Evolutionary conservation across 106 monocot species (phyloP).

Genomic region (Phalaenopsis equestris): DNA sequence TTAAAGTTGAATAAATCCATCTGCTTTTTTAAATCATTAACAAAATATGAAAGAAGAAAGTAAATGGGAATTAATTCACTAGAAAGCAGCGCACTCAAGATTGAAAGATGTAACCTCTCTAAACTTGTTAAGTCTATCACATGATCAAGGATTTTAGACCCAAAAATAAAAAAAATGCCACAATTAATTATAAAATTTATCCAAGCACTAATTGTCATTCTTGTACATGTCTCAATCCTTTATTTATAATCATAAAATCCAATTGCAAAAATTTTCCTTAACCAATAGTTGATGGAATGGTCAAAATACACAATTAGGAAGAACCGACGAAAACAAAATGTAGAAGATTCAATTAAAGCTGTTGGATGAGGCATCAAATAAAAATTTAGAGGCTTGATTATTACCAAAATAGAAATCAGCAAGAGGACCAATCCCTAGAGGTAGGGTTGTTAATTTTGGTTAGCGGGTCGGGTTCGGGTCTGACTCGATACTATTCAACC

Average conservation of each 20-base stretch:
- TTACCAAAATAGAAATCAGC: background rate
- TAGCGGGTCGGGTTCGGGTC: no score
- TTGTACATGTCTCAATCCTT: background rate
- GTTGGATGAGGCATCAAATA: background rate
- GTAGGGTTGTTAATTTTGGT: no score
- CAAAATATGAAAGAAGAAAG: background rate
- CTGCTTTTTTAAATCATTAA: background rate
- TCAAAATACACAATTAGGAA: background rate
- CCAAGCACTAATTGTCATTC: background rate
- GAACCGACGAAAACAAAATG: background rate
- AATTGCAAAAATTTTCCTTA: background rate
- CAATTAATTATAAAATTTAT: background rate
- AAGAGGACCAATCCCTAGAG: no score
- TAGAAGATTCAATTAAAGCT: background rate
- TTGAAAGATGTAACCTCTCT: background rate
- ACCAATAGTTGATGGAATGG: background rate
- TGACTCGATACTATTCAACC: no score
- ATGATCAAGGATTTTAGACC: background rate
- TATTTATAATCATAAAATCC: background rate
- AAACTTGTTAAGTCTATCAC: background rate
- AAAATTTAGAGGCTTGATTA: background rate
- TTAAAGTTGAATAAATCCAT: background rate
- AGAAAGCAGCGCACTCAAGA: background rate
- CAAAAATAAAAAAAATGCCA: background rate
- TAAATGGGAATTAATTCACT: background rate